Evolutionary conservation across 371 early-diverging fungal genomes (phyloP).

Genomic region (Mortierella sp.): DNA sequence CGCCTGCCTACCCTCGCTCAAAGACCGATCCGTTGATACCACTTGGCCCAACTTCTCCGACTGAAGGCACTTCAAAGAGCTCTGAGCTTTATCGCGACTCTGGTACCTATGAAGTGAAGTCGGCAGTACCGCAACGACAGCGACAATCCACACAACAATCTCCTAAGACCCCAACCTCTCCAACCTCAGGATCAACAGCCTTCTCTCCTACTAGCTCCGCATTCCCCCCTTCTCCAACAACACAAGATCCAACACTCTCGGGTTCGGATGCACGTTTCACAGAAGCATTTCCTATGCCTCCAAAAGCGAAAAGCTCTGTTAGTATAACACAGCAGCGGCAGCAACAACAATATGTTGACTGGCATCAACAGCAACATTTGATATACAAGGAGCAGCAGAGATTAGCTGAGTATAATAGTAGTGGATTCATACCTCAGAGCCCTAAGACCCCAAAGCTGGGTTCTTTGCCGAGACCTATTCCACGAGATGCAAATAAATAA

Average conservation of each 20-base stretch:
- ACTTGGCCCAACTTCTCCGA: not conserved
- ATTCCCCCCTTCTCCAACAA: not conserved
- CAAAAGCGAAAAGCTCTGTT: not conserved
- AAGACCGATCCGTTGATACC: slow-evolving; percentile 9
- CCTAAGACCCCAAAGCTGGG: slow-evolving; percentile 26
- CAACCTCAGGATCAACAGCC: not conserved
- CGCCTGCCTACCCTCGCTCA: slow-evolving; percentile 6
- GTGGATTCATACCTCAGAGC: slow-evolving; percentile 3
- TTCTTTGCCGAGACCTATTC: slow-evolving; percentile 26
- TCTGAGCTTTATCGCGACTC: slow-evolving; percentile 9
- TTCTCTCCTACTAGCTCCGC: slow-evolving; percentile 1
- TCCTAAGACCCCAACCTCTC: slow-evolving; percentile 2
- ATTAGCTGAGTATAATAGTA: not conserved
- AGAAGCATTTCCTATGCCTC: slow-evolving; percentile 27
- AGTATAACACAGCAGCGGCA: not conserved
- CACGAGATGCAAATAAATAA: slow-evolving; percentile 8
- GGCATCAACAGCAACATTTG: slow-evolving; percentile 23
- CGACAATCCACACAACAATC: not conserved
- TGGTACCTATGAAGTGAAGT: slow-evolving; percentile 23
- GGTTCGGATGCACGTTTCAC: slow-evolving; percentile 1
- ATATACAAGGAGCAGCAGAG: slow-evolving; percentile 12
- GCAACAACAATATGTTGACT: slow-evolving; percentile 1
- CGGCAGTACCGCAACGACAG: not conserved
- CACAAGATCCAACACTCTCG: not conserved
- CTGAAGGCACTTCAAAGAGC: not conserved